Conservation (phyloP, 1,139 yeast genomes). For the Candida mesenterica region DNA sequence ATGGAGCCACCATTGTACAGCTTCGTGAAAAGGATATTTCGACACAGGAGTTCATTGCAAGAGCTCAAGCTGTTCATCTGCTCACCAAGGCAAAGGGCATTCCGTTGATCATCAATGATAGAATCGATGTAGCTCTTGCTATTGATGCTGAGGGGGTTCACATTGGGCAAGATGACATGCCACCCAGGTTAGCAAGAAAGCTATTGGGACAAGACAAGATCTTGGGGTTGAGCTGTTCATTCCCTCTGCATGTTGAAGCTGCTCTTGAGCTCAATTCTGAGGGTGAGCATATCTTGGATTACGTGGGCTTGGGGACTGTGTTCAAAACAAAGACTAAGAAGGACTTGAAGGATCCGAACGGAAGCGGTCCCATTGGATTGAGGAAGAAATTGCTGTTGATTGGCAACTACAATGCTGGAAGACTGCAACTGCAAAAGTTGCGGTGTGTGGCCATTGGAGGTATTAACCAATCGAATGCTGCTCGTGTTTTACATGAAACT, state of each 20-base stretch:
- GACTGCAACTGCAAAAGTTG: conserved; percentile 26
- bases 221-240: conserved; percentile 75
- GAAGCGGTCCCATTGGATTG: conserved; percentile 66
- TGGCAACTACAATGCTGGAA: conserved; percentile 19
- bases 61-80: conserved; percentile 61
- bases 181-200: conserved; percentile 55
- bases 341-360: conserved; percentile 42
- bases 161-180: conserved; percentile 92
- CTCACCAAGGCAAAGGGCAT: conserved; percentile 59
- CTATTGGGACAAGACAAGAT: conserved; percentile 73
- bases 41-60: conserved; percentile 63
- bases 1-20: conserved; percentile 82
- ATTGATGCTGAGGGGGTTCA: conserved; percentile 91
- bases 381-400: conserved; percentile 53
- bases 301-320: conserved; percentile 84
- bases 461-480: conserved; percentile 62
- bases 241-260: conserved; percentile 52
- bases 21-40: conserved; percentile 75
- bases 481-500: conserved; percentile 53
- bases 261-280: conserved; percentile 39
- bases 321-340: conserved; percentile 74
- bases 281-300: conserved; percentile 58
- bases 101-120: conserved; percentile 83
- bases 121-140: conserved; percentile 88
- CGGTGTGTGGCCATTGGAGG: conserved; percentile 87